Conservation (phyloP, 768 basidiomycete genomes). For the Tricholoma terreum region DNA sequence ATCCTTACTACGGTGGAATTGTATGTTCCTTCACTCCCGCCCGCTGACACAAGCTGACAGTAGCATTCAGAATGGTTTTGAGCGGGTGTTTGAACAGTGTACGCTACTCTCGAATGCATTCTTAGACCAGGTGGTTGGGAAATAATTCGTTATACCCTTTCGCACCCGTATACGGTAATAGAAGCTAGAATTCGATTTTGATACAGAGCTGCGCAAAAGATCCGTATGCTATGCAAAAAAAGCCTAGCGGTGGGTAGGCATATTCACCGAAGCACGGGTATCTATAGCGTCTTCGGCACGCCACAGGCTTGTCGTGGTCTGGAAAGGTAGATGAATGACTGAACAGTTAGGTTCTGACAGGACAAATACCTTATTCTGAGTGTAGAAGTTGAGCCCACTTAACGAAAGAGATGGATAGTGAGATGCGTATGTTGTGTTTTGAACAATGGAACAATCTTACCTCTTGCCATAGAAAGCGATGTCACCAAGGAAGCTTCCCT, state of each 20-base stretch:
- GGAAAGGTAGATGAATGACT: neutral
- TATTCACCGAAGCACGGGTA: slow-evolving; percentile 76
- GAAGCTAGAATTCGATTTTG: neutral
- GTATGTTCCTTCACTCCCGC: slow-evolving; percentile 35
- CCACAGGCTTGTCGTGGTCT: slow-evolving; percentile 95
- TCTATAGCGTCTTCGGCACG: slow-evolving; percentile 80
- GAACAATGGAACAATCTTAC: slow-evolving; percentile 31
- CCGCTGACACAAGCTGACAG: neutral
- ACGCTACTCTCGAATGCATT: slow-evolving; percentile 73
- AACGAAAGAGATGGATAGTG: neutral
- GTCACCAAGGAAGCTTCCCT: slow-evolving; percentile 80
- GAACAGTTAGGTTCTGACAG: neutral
- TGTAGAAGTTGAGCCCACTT: slow-evolving; percentile 93
- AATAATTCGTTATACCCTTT: slow-evolving; percentile 11
- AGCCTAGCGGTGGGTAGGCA: slow-evolving; percentile 74
- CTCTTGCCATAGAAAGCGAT: slow-evolving; percentile 90
- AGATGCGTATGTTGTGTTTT: neutral
- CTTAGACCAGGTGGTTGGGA: slow-evolving; percentile 57
- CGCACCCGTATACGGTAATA: neutral
- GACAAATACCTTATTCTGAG: slow-evolving; percentile 76
- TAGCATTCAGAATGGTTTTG: slow-evolving; percentile 59
- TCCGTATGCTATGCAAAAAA: slow-evolving; percentile 13
- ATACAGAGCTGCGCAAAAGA: neutral
- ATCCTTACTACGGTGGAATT: slow-evolving; percentile 80
- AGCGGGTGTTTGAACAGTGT: slow-evolving; percentile 76